Base-by-base conservation (phyloP, 73 alveolate species). In the Diophrys sp. region DNA sequence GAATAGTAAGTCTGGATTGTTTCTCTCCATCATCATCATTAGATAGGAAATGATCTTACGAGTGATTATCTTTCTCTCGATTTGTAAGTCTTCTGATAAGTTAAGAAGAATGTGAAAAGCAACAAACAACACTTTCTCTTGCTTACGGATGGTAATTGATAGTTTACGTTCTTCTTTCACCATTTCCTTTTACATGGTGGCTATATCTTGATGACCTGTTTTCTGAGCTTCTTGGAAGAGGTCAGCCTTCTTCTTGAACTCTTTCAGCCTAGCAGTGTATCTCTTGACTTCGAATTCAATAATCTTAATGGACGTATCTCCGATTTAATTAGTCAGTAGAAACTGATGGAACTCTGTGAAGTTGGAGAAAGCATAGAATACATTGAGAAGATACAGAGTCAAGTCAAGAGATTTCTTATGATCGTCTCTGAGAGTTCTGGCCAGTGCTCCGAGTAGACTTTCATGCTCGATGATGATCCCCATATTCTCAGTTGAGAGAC, bases 81-180 rank as follows among this genome's bases (percentile, higher is more conserved):
- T 95, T 73, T 91, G 82, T 29, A 96, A 90, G 80, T 97, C 99
- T 84, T 97, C 99, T 0, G 99, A 98, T 79, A 97, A 87, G 80
- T 96, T 93, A 71, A 95, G 90, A n/a, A 97, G 91, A 23, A 97
- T 92, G 67, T 95, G 94, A 71, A 97, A 92, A 31, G 97, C 94
- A 31, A 95, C 97, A 62, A 91, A 95, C 76, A 97, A 90, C 55
- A 97, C 85, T 84, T 97, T 95, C 87, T 97, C 98, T 79, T 97
- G 97, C 76, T 96, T 95, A 75, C 96, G 96, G 68, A 95, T 94
- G 88, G 96, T 88, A 30, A 88, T 71, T 82, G 88, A 85, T 55
- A 94, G 89, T 87, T 93, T 90, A 80, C 93, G 95, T 75, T 92
- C 93, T 56, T 82, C 90, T 28, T 84, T 82, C 71, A 81, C 71